Conservation (phyloP, 2,329 filamentous ascomycete genomes). For the Trichoderma semiorbis region DNA sequence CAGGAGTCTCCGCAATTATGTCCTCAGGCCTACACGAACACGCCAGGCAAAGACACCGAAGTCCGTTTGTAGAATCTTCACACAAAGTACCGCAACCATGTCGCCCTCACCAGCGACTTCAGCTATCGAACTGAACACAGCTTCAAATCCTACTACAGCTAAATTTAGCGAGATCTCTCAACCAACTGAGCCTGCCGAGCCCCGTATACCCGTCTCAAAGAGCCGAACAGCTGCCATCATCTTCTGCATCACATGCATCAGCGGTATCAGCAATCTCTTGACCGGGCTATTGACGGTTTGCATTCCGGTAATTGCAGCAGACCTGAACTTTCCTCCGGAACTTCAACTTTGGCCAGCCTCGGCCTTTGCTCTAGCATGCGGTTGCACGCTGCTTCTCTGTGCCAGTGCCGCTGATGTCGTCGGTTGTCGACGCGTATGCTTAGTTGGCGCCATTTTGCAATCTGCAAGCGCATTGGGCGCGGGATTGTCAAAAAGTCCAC, state of each 20-base stretch:
- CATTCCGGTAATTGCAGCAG: neutral
- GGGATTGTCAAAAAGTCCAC: neutral
- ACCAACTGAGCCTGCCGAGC: neutral
- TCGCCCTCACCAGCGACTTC: neutral
- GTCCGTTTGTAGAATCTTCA: neutral
- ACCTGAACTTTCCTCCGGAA: neutral
- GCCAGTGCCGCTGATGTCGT: neutral
- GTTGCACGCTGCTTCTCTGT: neutral
- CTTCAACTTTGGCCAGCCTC: neutral
- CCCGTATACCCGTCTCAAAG: neutral
- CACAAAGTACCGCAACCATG: neutral
- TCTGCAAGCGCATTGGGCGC: neutral
- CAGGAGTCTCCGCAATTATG: neutral
- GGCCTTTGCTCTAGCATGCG: neutral
- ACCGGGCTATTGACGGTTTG: neutral
- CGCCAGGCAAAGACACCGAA: neutral
- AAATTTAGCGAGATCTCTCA: neutral
- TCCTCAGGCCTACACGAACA: neutral
- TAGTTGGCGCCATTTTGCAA: neutral
- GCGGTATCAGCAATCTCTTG: neutral
- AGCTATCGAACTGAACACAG: neutral
- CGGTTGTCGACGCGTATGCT: neutral
- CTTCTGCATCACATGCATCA: neutral
- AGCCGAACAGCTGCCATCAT: neutral
- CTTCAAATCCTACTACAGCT: neutral